Percentiles rank a stretch among this genome's conserved stretches.
These are phyloP conservation scores for Populus trichocarpa DNA, from an alignment of 441 rosid genomes.

Conservation along the genomic window DNA sequence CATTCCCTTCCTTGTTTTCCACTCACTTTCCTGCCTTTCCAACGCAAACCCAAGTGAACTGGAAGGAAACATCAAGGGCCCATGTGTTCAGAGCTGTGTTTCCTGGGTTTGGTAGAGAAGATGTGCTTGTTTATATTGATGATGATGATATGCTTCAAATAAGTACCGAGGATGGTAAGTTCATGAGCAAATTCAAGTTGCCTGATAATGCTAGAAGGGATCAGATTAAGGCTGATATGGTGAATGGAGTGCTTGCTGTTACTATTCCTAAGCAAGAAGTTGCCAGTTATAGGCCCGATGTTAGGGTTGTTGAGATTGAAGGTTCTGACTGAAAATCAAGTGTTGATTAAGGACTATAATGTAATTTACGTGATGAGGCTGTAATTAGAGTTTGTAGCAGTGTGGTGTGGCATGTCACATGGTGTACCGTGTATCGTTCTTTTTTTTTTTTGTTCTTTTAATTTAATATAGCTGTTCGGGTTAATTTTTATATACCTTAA, in stretches of 20 bases:
- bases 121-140: constrained; percentile 50
- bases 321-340: constrained; percentile 3
- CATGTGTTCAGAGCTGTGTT: constrained; percentile 51
- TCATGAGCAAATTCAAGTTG: constrained; percentile 25
- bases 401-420: background rate
- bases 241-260: constrained; percentile 23
- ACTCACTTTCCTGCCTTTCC: constrained; percentile 12
- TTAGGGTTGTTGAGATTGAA: constrained; percentile 14
- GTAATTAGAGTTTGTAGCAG: background rate
- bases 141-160: constrained; percentile 54
- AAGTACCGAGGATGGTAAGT: constrained; percentile 29
- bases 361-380: background rate
- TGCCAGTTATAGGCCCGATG: background rate
- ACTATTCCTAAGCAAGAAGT: constrained; percentile 13
- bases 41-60: too few relatives aligned
- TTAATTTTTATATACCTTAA: too few relatives aligned
- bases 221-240: constrained; percentile 13
- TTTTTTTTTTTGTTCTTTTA: too few relatives aligned
- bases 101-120: constrained; percentile 29
- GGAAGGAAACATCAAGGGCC: constrained; percentile 27
- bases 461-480: too few relatives aligned
- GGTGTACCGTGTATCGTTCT: background rate
- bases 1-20: constrained; percentile 23
- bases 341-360: background rate
- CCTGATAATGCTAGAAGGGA: constrained; percentile 23